Base-by-base conservation (phyloP, 306 rosid species). In the Delonix regia region DNA sequence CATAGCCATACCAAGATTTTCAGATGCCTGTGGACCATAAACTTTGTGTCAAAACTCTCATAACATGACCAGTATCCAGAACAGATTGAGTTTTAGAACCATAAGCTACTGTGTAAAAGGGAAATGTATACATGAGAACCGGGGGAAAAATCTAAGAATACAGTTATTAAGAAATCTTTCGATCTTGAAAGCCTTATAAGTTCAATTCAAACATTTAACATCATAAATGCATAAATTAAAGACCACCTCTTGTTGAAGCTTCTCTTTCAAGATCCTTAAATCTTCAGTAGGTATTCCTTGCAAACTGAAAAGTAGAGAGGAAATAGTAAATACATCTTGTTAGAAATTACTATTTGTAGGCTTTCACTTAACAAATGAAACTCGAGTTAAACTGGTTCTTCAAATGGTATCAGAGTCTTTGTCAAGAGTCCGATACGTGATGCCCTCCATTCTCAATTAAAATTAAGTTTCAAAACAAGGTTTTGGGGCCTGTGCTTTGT, bases 1-100 rank as follows among this genome's bases (percentile, higher is more conserved):
- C 99, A 96, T 96, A 70, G 99, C 97, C 99, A 96, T 96, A 62
- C 98, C 99, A 81, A 96, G 99, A 86, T 91, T 93, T 89, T 96
- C 99, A 80, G 97, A 88, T 64, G 98, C 99, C 99, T 96, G 87
- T 44, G 66, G 65, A 87, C 67, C 82, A 84, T 57, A 76, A 75
- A 62, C 69, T 52, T 75, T 30, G 69, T 56, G 61, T 81, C 76
- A 85, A 74, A 75, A 60, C 47, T 73, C 70, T 67, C 73, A 76
- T 69, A 76, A 55, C 84, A 51, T 38, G 68, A 73, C 59, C 63
- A 69, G 30, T 5, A 63, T 75, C 44, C 72, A 67, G 59, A 71
- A 34, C 76, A 73, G 59, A 75, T 85, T 12, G 70, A 78, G 62
- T 82, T 77, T 66, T 82, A 75, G 71, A 76, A 66, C 65, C 79